Conservation (phyloP, 1,284 basidiomycete species). For the Psilocybe mexicana region DNA sequence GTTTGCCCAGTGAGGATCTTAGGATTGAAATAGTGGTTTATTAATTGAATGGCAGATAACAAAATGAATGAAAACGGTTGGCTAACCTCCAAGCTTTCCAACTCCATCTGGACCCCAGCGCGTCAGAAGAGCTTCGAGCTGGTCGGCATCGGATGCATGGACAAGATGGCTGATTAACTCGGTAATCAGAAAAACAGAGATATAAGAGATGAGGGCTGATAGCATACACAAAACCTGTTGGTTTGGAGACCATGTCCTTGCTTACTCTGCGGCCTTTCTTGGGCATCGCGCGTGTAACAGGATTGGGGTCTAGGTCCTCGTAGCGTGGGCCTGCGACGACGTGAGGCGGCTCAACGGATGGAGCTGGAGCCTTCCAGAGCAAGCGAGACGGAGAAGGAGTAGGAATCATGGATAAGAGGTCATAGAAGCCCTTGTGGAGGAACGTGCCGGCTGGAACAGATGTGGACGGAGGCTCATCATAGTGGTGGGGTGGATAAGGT, state of each 20-base stretch:
- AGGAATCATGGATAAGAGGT: constrained; percentile 79
- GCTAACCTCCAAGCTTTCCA: constrained; percentile 86
- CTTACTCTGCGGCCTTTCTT: constrained; percentile 70
- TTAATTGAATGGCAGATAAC: constrained; percentile 20
- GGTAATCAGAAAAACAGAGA: constrained; percentile 25
- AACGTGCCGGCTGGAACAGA: constrained; percentile 64
- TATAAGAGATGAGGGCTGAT: constrained; percentile 17
- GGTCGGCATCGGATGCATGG: constrained; percentile 92
- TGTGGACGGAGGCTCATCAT: constrained; percentile 47
- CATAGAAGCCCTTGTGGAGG: constrained; percentile 85
- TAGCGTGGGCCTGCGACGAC: constrained; percentile 63
- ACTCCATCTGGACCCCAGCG: constrained; percentile 91
- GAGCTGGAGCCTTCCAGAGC: constrained; percentile 50
- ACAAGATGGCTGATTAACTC: constrained; percentile 73
- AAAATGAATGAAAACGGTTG: constrained; percentile 23
- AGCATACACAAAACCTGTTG: constrained; percentile 83
- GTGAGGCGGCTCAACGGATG: constrained; percentile 27
- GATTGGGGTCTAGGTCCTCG: constrained; percentile 47
- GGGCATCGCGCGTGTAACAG: constrained; percentile 34
- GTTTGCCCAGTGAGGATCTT: constrained; percentile 88
- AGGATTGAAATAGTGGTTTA: constrained; percentile 11
- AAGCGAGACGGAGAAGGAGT: constrained; percentile 66
- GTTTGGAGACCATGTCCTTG: constrained; percentile 85
- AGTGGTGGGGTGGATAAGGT: constrained; percentile 35
- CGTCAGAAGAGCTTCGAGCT: constrained; percentile 85